Percentiles rank a stretch among this genome's conserved stretches.
These are phyloP conservation scores for Scenedesmus sp. DNA, from an alignment of 163 green algal genomes.

Conservation along the genomic window DNA sequence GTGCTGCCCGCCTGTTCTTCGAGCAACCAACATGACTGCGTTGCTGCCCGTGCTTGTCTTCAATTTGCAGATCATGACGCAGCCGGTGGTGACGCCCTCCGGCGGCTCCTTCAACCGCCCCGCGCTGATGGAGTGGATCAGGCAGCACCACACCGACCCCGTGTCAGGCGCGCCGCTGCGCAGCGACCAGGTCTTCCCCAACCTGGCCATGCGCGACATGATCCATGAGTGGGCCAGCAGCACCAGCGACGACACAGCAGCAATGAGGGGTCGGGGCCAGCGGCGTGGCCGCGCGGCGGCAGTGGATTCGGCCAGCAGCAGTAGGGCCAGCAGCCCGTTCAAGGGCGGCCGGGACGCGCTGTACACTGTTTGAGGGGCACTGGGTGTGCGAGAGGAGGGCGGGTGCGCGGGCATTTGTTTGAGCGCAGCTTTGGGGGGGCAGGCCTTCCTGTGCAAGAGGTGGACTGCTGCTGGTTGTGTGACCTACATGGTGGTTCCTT, in stretches of 20 bases:
- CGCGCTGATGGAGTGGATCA: constrained; percentile 53
- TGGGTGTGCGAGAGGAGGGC: not conserved
- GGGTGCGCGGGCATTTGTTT: no score
- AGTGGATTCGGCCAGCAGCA: not conserved
- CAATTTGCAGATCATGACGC: constrained; percentile 53
- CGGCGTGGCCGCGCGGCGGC: not conserved
- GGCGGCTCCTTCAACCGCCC: constrained; percentile 56
- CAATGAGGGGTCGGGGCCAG: not conserved
- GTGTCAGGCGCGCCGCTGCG: constrained; percentile 51
- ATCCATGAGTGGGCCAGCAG: constrained; percentile 50
- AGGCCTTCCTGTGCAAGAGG: not conserved
- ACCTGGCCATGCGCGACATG: constrained; percentile 57
- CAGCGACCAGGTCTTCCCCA: constrained; percentile 58
- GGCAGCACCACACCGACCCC: constrained; percentile 57
- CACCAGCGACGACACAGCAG: not conserved
- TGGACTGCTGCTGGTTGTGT: not conserved
- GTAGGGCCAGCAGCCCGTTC: not conserved
- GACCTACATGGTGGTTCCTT: not conserved
- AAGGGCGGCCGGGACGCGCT: not conserved
- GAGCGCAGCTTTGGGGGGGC: not conserved
- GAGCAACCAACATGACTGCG: not conserved
- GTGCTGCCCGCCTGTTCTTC: not conserved
- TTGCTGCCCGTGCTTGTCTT: not conserved
- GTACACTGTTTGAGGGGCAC: not conserved
- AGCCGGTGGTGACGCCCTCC: constrained; percentile 62